Evolutionary conservation across 108 stramenopile genomes (phyloP).

Genomic region (Mayamaea pseudoterrestris): DNA sequence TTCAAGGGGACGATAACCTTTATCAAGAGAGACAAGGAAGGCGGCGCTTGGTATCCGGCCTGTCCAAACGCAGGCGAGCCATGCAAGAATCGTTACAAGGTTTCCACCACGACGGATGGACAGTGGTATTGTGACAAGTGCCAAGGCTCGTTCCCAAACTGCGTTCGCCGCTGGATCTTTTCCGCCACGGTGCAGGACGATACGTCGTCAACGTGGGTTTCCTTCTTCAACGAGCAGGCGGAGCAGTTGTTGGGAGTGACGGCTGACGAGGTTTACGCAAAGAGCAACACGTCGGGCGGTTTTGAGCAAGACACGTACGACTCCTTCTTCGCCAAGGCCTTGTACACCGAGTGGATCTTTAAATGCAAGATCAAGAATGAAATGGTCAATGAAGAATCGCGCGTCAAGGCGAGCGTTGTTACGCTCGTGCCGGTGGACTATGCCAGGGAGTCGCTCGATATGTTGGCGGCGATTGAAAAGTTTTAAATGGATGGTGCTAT

Average conservation of each 20-base stretch:
- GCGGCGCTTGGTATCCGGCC: constrained; percentile 94
- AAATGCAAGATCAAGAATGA: constrained; percentile 90
- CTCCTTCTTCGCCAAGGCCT: constrained; percentile 51
- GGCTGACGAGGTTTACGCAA: constrained; percentile 62
- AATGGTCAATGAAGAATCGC: constrained; percentile 78
- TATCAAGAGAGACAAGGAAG: constrained; percentile 85
- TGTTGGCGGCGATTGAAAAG: constrained; percentile 62
- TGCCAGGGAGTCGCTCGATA: constrained; percentile 56
- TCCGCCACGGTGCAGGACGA: constrained; percentile 71
- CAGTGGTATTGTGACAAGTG: constrained; percentile 79
- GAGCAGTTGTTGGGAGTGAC: constrained; percentile 56
- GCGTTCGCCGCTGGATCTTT: constrained; percentile 83
- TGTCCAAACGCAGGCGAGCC: constrained; percentile 80
- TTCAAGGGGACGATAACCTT: constrained; percentile 87
- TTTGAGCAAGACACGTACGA: constrained; percentile 55
- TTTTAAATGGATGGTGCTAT: constrained; percentile 5
- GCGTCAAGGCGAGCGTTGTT: constrained; percentile 70
- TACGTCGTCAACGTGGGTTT: constrained; percentile 80
- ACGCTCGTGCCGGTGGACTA: constrained; percentile 73
- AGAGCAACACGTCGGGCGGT: constrained; percentile 15
- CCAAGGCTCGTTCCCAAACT: constrained; percentile 52
- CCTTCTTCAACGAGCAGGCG: constrained; percentile 85
- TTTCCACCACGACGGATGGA: constrained; percentile 68
- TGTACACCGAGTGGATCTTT: constrained; percentile 76
- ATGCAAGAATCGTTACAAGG: constrained; percentile 80